A percentile compares a stretch with the other conserved stretches of the same genome.
Conservation (phyloP, 345 rosid genomes). For the Salix caprea region DNA sequence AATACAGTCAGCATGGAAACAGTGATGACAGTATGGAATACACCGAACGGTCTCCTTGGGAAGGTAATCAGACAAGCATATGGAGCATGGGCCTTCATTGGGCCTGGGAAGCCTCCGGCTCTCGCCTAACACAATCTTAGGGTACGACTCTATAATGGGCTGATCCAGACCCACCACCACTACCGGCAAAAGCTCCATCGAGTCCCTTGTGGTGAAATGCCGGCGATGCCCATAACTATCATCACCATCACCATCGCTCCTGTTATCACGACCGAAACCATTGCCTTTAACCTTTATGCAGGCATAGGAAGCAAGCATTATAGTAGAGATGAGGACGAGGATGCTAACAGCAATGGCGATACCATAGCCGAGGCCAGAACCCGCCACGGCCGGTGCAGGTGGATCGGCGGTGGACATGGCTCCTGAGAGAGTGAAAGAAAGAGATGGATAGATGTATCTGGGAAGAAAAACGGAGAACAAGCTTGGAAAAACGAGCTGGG, state of each 20-base stretch:
- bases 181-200: background rate
- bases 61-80: slow-evolving; percentile 59
- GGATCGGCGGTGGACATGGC: slow-evolving; percentile 45
- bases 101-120: slow-evolving; percentile 55
- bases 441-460: background rate
- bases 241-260: background rate
- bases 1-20: slow-evolving; percentile 64
- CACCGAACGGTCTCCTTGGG: slow-evolving; percentile 46
- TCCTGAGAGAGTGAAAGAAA: background rate
- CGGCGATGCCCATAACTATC: background rate
- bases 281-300: slow-evolving; percentile 51
- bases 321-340: slow-evolving; percentile 65
- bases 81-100: slow-evolving; percentile 56
- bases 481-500: background rate
- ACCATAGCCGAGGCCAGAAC: slow-evolving; percentile 75
- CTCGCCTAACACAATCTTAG: slow-evolving; percentile 57
- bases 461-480: background rate
- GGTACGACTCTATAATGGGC: slow-evolving; percentile 42
- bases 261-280: background rate
- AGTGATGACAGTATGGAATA: slow-evolving; percentile 69
- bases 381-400: slow-evolving; percentile 40
- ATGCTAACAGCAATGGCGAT: slow-evolving; percentile 78
- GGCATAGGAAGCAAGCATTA: slow-evolving; percentile 70
- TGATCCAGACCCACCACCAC: slow-evolving; percentile 39
- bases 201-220: background rate